Evolutionary conservation across 768 basidiomycete genomes (phyloP).

Genomic region (Mycena belliarum): DNA sequence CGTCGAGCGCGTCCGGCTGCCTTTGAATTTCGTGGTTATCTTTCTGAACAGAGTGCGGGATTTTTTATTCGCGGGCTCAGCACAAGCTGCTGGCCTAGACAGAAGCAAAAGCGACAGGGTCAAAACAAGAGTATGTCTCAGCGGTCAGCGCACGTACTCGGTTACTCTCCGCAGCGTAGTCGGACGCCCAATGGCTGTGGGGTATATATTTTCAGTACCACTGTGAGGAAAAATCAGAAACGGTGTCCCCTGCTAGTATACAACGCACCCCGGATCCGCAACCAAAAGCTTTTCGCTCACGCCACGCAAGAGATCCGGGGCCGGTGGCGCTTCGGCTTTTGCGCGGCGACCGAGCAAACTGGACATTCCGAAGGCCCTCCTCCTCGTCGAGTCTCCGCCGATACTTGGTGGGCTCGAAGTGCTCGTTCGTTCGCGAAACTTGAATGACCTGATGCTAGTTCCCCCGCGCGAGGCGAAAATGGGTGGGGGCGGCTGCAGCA

Average conservation of each 20-base stretch:
- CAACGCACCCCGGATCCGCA: conserved; percentile 5
- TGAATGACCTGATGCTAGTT: conserved; percentile 13
- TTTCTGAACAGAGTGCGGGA: conserved; percentile 35
- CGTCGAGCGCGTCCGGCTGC: conserved; percentile 21
- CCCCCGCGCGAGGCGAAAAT: conserved; percentile 11
- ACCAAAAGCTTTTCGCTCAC: conserved; percentile 13
- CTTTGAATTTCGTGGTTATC: conserved; percentile 35
- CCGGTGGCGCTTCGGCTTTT: conserved; percentile 1
- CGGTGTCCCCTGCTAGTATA: too few relatives aligned
- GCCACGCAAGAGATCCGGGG: not conserved
- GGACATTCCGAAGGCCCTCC: conserved; percentile 13
- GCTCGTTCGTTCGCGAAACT: conserved; percentile 3
- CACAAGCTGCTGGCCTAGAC: not conserved
- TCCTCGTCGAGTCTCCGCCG: conserved; percentile 13
- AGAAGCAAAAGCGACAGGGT: conserved; percentile 8
- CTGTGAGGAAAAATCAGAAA: not conserved
- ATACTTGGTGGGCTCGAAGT: conserved; percentile 16
- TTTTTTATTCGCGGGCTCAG: conserved; percentile 18
- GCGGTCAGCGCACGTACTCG: not conserved
- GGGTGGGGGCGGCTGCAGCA: conserved; percentile 6
- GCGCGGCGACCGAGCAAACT: conserved; percentile 9
- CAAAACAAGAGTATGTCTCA: not conserved
- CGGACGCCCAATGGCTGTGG: not conserved
- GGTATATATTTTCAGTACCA: conserved; percentile 13
- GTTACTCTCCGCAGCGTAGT: not conserved